Conservation (phyloP, 805 yeast genomes). For the Hanseniaspora nectarophila region DNA sequence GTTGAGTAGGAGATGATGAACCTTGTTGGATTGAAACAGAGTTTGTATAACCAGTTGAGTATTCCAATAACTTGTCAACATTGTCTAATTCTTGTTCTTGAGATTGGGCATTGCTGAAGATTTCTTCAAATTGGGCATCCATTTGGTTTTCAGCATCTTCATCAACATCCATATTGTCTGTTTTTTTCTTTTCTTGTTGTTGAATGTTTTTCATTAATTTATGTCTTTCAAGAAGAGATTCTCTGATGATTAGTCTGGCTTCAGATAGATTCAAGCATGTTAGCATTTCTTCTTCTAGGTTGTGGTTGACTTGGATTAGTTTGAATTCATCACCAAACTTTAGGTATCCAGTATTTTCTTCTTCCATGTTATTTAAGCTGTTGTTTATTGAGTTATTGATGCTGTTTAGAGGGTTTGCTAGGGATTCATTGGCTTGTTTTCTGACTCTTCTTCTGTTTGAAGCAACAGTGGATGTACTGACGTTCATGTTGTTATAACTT, state of each 20-base stretch:
- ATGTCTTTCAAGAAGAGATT: conserved; percentile 69
- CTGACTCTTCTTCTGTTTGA: conserved; percentile 62
- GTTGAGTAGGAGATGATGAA: conserved; percentile 12
- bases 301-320: conserved; percentile 63
- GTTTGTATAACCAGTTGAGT: conserved; percentile 22
- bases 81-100: conserved; percentile 33
- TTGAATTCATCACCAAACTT: conserved; percentile 91
- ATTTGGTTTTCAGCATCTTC: conserved; percentile 24
- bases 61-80: conserved; percentile 26
- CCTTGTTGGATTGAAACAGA: conserved; percentile 9
- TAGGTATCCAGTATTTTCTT: conserved; percentile 80
- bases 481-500: conserved; percentile 45
- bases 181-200: conserved; percentile 29
- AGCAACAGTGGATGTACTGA: conserved; percentile 78
- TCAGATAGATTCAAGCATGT: conserved; percentile 82
- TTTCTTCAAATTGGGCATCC: conserved; percentile 17
- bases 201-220: conserved; percentile 35
- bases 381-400: conserved; percentile 29
- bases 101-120: conserved; percentile 37
- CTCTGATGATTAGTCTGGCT: conserved; percentile 78
- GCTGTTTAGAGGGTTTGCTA: background rate
- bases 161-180: conserved; percentile 19
- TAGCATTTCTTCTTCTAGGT: conserved; percentile 63
- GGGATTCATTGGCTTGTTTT: conserved; percentile 7
- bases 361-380: conserved; percentile 51